These are phyloP conservation scores for Ascochyta clinopodiicola DNA, from an alignment of 2,329 filamentous ascomycete species.

Conservation along the genomic window DNA sequence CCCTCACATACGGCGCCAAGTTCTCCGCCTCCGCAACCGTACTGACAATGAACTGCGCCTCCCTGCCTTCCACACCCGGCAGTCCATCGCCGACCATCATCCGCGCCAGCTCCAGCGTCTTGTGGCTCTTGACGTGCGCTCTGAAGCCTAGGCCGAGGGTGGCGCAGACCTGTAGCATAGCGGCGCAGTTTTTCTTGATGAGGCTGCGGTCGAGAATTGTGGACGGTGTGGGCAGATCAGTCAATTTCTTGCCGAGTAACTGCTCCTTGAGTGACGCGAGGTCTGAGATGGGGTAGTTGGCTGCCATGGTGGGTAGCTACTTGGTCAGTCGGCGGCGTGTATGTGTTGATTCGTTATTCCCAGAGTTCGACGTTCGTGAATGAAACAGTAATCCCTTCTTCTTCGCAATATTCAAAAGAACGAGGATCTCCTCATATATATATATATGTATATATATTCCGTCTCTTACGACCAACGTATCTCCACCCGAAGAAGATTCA, in stretches of 20 bases:
- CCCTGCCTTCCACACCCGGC: conserved; percentile 53
- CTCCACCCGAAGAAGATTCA: neutral
- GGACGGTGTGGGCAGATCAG: conserved; percentile 69
- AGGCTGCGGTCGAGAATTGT: conserved; percentile 72
- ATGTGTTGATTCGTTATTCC: neutral
- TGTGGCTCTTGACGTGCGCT: conserved; percentile 84
- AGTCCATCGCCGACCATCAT: conserved; percentile 68
- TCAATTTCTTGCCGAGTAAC: conserved; percentile 67
- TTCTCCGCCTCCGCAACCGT: conserved; percentile 77
- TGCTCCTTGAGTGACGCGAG: conserved; percentile 16
- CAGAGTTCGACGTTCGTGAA: neutral
- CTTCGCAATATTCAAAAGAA: neutral
- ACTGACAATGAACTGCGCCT: conserved; percentile 68
- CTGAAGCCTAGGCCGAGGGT: conserved; percentile 70
- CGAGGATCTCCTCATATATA: neutral
- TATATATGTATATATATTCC: neutral
- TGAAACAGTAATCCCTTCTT: neutral
- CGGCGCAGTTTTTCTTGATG: conserved; percentile 69
- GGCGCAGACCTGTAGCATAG: conserved; percentile 71
- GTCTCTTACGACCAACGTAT: neutral
- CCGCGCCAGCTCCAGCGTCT: conserved; percentile 72
- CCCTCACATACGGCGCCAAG: conserved; percentile 65
- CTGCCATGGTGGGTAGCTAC: conserved; percentile 2
- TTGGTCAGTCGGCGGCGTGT: neutral
- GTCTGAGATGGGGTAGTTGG: conserved; percentile 28